Conservation (phyloP, 1,284 basidiomycete genomes). For the Tilletiopsis washingtonensis region DNA sequence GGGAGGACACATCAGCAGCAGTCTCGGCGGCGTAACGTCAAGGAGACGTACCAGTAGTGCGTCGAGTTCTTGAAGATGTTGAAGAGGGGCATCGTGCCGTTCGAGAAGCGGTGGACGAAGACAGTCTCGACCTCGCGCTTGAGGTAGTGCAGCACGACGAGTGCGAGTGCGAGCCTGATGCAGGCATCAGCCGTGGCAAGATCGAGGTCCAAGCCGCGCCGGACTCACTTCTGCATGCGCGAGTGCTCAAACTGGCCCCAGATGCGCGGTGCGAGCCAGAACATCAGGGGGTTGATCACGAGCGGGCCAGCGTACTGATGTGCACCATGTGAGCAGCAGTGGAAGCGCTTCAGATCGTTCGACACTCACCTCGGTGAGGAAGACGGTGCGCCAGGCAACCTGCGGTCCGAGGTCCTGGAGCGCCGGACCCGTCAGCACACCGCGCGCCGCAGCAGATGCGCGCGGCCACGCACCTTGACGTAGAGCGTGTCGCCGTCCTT, state of each 20-base stretch:
- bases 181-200: neutral
- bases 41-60: conserved; percentile 54
- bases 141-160: conserved; percentile 77
- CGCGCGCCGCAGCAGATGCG: too few species aligned
- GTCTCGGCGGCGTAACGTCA: too few species aligned
- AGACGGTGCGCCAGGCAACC: conserved; percentile 44
- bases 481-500: conserved; percentile 22
- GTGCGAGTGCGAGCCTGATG: conserved; percentile 64
- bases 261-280: conserved; percentile 62
- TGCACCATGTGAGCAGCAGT: conserved; percentile 50
- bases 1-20: too few species aligned
- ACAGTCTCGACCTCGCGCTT: conserved; percentile 91
- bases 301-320: conserved; percentile 62
- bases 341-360: neutral
- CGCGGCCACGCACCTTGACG: conserved; percentile 17
- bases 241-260: conserved; percentile 66
- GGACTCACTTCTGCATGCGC: conserved; percentile 62
- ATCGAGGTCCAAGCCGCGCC: neutral
- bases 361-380: conserved; percentile 29
- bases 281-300: conserved; percentile 80
- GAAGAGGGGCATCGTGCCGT: conserved; percentile 80
- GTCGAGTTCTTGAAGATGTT: conserved; percentile 75
- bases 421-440: neutral
- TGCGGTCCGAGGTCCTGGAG: conserved; percentile 39
- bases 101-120: conserved; percentile 76